A percentile compares a stretch with the other conserved stretches of the same genome.
Evolutionary conservation across 495 filamentous ascomycete species (phyloP).

Genomic region (Annulohypoxylon maeteangense): DNA sequence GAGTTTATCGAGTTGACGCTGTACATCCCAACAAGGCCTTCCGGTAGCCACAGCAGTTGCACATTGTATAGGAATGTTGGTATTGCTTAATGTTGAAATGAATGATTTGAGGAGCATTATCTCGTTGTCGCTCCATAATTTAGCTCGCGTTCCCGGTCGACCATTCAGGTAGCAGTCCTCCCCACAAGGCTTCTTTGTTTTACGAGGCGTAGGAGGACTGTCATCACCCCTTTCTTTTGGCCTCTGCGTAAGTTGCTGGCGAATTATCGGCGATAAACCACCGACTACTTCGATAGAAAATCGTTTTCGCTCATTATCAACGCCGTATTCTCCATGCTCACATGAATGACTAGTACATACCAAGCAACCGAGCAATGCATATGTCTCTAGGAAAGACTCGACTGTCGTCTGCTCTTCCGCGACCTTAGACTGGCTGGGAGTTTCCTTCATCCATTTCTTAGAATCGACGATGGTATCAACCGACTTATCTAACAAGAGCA

Average conservation of each 20-base stretch:
- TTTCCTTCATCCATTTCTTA: conserved; percentile 57
- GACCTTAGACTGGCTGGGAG: conserved; percentile 48
- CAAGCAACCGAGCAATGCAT: conserved; percentile 57
- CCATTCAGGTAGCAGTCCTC: conserved; percentile 55
- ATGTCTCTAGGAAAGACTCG: conserved; percentile 55
- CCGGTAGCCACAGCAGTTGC: conserved; percentile 54
- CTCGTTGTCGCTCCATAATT: conserved; percentile 55
- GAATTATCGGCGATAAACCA: conserved; percentile 42
- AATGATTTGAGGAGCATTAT: conserved; percentile 51
- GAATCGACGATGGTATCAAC: conserved; percentile 57
- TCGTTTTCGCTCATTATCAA: conserved; percentile 56
- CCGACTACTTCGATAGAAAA: conserved; percentile 54
- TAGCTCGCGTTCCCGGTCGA: conserved; percentile 45
- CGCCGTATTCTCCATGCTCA: conserved; percentile 61
- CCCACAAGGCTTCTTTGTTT: conserved; percentile 46
- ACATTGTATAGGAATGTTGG: conserved; percentile 53
- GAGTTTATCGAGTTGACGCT: conserved; percentile 57
- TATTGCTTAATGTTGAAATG: conserved; percentile 52
- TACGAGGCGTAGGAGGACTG: conserved; percentile 14
- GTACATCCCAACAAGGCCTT: conserved; percentile 62
- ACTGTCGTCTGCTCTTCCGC: conserved; percentile 42
- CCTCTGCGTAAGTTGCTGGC: conserved; percentile 39
- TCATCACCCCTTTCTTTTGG: conserved; percentile 20
- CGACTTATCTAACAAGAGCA: conserved; percentile 57
- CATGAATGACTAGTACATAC: conserved; percentile 62